Conservation (phyloP, 2,329 filamentous ascomycete species). For the Aspergillus phoenicis region DNA sequence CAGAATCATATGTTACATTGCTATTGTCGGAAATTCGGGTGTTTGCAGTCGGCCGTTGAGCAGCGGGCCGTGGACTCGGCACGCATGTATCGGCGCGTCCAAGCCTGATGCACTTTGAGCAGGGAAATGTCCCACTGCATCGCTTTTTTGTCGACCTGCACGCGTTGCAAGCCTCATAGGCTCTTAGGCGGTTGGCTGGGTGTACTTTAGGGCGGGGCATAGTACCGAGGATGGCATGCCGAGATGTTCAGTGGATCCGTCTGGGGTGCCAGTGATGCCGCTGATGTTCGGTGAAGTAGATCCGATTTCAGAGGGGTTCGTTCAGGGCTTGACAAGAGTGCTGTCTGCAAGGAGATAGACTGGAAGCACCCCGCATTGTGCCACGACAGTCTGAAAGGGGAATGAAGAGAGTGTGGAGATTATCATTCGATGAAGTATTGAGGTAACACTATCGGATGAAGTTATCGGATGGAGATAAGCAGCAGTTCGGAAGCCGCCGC, state of each 20-base stretch:
- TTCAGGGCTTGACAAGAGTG: background rate
- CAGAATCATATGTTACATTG: background rate
- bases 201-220: conserved; percentile 59
- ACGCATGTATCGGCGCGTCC: conserved; percentile 45
- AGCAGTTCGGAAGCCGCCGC: too few relatives aligned
- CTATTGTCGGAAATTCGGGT: background rate
- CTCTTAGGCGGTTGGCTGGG: conserved; percentile 53
- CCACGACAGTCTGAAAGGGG: background rate
- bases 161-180: conserved; percentile 52
- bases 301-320: background rate
- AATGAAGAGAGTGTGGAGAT: background rate
- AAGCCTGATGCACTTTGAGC: conserved; percentile 51
- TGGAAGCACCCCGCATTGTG: background rate
- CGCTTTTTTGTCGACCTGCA: conserved; percentile 56
- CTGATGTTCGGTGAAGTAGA: background rate
- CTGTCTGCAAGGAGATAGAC: background rate
- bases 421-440: too few relatives aligned
- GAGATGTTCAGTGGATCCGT: background rate
- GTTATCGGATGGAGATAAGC: too few relatives aligned
- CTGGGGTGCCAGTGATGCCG: background rate
- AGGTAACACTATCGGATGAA: too few relatives aligned
- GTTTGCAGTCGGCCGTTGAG: background rate
- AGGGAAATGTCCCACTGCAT: conserved; percentile 54
- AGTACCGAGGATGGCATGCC: background rate
- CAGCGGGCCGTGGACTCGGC: conserved; percentile 19